Percentiles rank a stretch among this genome's conserved stretches.
Conservation (phyloP, 2,329 filamentous ascomycete genomes). For the Sclerotinia glacialis region DNA sequence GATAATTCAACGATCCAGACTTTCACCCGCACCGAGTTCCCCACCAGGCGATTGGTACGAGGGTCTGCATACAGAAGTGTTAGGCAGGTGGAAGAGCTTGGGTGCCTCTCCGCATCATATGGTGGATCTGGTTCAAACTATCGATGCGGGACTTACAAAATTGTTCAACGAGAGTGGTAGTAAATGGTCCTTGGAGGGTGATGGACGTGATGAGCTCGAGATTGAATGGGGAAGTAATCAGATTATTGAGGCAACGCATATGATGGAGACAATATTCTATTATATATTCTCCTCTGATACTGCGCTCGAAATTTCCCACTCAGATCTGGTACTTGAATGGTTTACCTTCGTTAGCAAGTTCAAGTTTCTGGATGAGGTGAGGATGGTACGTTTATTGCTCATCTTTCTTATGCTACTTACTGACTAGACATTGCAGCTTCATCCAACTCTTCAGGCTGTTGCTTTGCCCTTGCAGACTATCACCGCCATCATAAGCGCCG, state of each 20-base stretch:
- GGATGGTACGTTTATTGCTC: conserved; percentile 44
- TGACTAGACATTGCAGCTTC: conserved; percentile 23
- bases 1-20: conserved; percentile 15
- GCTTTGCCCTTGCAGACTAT: conserved; percentile 65
- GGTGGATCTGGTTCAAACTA: conserved; percentile 47
- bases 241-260: conserved; percentile 69
- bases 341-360: conserved; percentile 63
- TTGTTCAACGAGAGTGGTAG: conserved; percentile 40
- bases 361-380: conserved; percentile 66
- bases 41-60: conserved; percentile 14
- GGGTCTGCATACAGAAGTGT: neutral
- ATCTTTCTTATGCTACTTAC: conserved; percentile 21
- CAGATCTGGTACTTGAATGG: conserved; percentile 64
- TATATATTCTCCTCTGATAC: conserved; percentile 57
- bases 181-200: conserved; percentile 46
- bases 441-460: conserved; percentile 41
- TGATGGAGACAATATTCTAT: conserved; percentile 70
- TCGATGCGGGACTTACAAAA: conserved; percentile 49
- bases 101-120: conserved; percentile 25
- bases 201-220: conserved; percentile 53
- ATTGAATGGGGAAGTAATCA: conserved; percentile 60
- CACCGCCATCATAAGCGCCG: conserved; percentile 66
- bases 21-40: neutral
- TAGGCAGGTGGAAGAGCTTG: conserved; percentile 11
- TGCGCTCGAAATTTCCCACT: conserved; percentile 50